Percentiles rank a stretch among this genome's conserved stretches.
Conservation (phyloP, 805 yeast genomes). For the Groenewaldozyma tartarivorans region DNA sequence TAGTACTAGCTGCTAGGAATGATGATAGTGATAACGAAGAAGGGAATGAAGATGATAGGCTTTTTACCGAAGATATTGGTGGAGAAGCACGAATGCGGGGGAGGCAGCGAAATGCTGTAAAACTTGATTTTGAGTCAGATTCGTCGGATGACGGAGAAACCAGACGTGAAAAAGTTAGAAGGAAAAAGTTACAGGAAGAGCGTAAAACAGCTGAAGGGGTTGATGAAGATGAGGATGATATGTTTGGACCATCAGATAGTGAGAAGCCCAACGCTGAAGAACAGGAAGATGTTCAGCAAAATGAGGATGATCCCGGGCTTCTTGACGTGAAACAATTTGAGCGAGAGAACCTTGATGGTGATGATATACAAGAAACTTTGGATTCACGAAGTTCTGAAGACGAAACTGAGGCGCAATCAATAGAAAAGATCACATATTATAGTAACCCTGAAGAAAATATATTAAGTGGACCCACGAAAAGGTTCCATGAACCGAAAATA, state of each 20-base stretch:
- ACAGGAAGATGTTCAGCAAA: slow-evolving; percentile 2
- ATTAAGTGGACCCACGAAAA: slow-evolving; percentile 9
- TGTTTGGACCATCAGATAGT: slow-evolving; percentile 19
- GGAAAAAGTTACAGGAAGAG: slow-evolving; percentile 5
- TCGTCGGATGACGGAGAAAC: slow-evolving; percentile 19
- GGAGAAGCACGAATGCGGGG: slow-evolving; percentile 10
- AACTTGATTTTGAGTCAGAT: slow-evolving; percentile 17
- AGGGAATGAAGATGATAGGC: slow-evolving; percentile 14
- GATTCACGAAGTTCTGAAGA: slow-evolving; percentile 21
- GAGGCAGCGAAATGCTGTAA: slow-evolving; percentile 8
- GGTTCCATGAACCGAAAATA: slow-evolving; percentile 31
- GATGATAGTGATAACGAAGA: slow-evolving; percentile 11
- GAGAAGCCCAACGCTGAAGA: slow-evolving; percentile 8
- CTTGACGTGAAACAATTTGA: slow-evolving; percentile 34
- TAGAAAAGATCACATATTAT: slow-evolving; percentile 15
- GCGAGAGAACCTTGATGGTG: slow-evolving; percentile 20
- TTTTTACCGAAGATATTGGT: slow-evolving; percentile 18
- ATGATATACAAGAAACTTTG: slow-evolving; percentile 20
- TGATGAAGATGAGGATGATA: slow-evolving; percentile 28
- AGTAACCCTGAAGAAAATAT: slow-evolving; percentile 15
- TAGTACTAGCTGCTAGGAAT: slow-evolving; percentile 9
- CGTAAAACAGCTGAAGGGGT: slow-evolving; percentile 11
- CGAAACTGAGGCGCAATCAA: slow-evolving; percentile 16
- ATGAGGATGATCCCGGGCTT: slow-evolving; percentile 18
- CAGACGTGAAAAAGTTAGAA: slow-evolving; percentile 8